Percentiles rank a stretch among this genome's conserved stretches.
These are phyloP conservation scores for Trichoderma erinaceum DNA, from an alignment of 495 filamentous ascomycete genomes.

Conservation along the genomic window DNA sequence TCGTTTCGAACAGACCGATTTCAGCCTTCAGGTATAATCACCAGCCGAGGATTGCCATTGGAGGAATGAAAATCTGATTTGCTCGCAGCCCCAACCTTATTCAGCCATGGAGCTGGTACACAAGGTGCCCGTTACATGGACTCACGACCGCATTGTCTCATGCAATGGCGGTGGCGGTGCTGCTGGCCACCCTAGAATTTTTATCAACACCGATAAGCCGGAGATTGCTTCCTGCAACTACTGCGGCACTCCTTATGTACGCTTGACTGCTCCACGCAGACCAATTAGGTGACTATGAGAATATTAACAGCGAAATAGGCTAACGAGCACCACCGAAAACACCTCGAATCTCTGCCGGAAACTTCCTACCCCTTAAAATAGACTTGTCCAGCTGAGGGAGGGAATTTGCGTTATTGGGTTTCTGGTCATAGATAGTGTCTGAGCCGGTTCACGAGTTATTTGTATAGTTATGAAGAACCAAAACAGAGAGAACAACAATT, in stretches of 20 bases:
- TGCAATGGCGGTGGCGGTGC: slow-evolving; percentile 95
- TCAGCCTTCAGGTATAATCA: slow-evolving; percentile 71
- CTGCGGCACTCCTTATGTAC: slow-evolving; percentile 91
- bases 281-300: not conserved
- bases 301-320: slow-evolving; percentile 49
- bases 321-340: slow-evolving; percentile 74
- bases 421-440: not conserved
- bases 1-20: slow-evolving; percentile 92
- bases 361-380: slow-evolving; percentile 59
- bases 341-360: slow-evolving; percentile 70
- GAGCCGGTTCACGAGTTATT: not conserved
- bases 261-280: slow-evolving; percentile 29
- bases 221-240: slow-evolving; percentile 86
- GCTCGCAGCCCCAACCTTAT: slow-evolving; percentile 67
- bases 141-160: slow-evolving; percentile 67
- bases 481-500: not conserved
- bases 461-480: not conserved
- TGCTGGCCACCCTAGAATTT: slow-evolving; percentile 84
- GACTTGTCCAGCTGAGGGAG: not conserved
- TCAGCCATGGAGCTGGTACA: slow-evolving; percentile 95
- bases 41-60: not conserved
- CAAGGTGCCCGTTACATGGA: slow-evolving; percentile 90
- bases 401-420: not conserved
- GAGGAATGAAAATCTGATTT: slow-evolving; percentile 11
- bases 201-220: slow-evolving; percentile 96